A percentile compares a stretch with the other conserved stretches of the same genome.
These are phyloP conservation scores for Geotrichum cucujoidarum DNA, from an alignment of 1,139 yeast genomes.

Conservation along the genomic window DNA sequence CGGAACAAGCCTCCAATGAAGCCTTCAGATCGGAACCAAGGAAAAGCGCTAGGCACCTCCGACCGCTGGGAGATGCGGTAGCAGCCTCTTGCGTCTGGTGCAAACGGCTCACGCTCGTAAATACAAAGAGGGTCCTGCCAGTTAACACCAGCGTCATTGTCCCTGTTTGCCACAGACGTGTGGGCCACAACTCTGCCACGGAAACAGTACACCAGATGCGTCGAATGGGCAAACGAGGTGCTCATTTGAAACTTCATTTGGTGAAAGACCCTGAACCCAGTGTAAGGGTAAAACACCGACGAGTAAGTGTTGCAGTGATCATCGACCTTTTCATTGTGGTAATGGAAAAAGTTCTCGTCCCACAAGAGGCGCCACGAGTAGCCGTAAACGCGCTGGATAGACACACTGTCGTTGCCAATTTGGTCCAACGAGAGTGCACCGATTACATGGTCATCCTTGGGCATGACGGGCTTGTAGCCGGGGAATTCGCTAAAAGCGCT, in stretches of 20 bases:
- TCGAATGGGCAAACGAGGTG: slow-evolving; percentile 2
- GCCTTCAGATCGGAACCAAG: slow-evolving; percentile 23
- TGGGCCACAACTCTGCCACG: slow-evolving; percentile 9
- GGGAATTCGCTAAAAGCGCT: too few species aligned
- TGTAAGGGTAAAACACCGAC: slow-evolving; percentile 9
- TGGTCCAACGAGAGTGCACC: too few species aligned
- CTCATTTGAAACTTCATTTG: not conserved
- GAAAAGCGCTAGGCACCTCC: slow-evolving; percentile 2
- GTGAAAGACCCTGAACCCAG: slow-evolving; percentile 13
- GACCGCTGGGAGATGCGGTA: slow-evolving; percentile 9
- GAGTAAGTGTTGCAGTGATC: slow-evolving; percentile 15
- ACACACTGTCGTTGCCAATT: not conserved
- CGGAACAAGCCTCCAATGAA: slow-evolving; percentile 30
- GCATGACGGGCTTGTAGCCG: too few species aligned
- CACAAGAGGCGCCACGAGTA: slow-evolving; percentile 4
- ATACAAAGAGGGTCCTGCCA: slow-evolving; percentile 13
- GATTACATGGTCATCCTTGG: too few species aligned
- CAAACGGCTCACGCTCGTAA: slow-evolving; percentile 2
- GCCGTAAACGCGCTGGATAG: not conserved
- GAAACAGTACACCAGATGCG: slow-evolving; percentile 12
- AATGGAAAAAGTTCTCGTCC: slow-evolving; percentile 12
- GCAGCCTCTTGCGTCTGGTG: slow-evolving; percentile 17
- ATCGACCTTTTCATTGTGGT: slow-evolving; percentile 15
- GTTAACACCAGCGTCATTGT: slow-evolving; percentile 1
- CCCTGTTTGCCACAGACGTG: not conserved